phyloP scores from a whole-genome alignment of 1,284 basidiomycete species.

The Heterobasidion annosum region DNA sequence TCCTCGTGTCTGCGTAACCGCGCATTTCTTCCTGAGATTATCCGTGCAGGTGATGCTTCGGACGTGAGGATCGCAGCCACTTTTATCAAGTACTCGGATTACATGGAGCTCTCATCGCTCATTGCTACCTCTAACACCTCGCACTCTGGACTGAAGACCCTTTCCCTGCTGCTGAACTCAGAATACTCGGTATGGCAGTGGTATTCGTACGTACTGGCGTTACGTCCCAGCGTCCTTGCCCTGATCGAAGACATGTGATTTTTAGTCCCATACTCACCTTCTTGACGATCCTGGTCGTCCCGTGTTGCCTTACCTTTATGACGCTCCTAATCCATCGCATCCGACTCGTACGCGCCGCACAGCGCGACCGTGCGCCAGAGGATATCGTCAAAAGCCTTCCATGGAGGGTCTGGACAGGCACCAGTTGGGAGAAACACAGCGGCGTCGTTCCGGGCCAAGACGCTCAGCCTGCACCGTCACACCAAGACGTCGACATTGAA shows the following conservation, averaged over 20 bases:
- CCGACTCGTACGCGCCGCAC: constrained; percentile 65
- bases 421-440: constrained; percentile 71
- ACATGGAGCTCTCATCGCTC: constrained; percentile 45
- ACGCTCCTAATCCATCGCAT: constrained; percentile 77
- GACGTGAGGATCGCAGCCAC: constrained; percentile 66
- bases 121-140: constrained; percentile 68
- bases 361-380: constrained; percentile 74
- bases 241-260: constrained; percentile 8
- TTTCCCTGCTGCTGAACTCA: constrained; percentile 68
- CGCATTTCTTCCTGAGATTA: constrained; percentile 6
- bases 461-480: constrained; percentile 12
- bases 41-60: constrained; percentile 53
- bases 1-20: constrained; percentile 2
- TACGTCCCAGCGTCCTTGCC: background rate
- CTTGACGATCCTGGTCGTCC: constrained; percentile 71
- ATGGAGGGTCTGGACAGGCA: constrained; percentile 74
- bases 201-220: constrained; percentile 57
- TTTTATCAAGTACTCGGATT: constrained; percentile 68
- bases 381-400: constrained; percentile 67
- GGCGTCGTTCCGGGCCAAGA: constrained; percentile 18
- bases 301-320: constrained; percentile 72
- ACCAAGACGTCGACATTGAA: constrained; percentile 15
- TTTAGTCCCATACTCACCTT: constrained; percentile 71
- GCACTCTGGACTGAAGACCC: constrained; percentile 60
- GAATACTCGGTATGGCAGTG: constrained; percentile 78